Conservation (phyloP, 352 stramenopile genomes). For the Phytophthora lateralis region DNA sequence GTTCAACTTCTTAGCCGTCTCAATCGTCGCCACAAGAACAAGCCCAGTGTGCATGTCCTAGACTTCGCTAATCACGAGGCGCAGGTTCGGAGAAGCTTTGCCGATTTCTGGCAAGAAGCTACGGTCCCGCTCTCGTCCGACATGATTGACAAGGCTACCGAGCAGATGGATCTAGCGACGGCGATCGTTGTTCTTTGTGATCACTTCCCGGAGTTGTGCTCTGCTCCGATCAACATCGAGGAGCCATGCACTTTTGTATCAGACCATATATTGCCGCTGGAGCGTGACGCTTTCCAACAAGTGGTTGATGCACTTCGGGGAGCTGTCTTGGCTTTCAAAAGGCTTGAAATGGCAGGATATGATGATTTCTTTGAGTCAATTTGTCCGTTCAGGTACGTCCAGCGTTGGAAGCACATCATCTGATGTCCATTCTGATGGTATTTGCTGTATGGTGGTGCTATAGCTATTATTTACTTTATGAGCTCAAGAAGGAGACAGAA, state of each 20-base stretch:
- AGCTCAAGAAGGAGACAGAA: constrained; percentile 58
- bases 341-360: constrained; percentile 23
- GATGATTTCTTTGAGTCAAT: constrained; percentile 22
- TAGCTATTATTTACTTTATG: constrained; percentile 41
- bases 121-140: constrained; percentile 22
- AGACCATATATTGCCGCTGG: constrained; percentile 39
- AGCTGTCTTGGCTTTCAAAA: constrained; percentile 33
- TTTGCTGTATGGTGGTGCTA: constrained; percentile 3
- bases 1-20: constrained; percentile 87
- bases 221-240: constrained; percentile 18
- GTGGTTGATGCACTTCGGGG: constrained; percentile 49
- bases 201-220: constrained; percentile 41
- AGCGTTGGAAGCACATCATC: background rate
- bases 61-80: constrained; percentile 81
- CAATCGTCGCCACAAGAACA: constrained; percentile 70
- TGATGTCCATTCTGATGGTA: background rate
- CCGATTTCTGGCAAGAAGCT: constrained; percentile 55
- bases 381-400: constrained; percentile 44
- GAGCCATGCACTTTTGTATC: constrained; percentile 34
- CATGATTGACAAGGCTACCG: constrained; percentile 34
- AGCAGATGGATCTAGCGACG: constrained; percentile 41
- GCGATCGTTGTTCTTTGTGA: constrained; percentile 51
- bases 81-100: constrained; percentile 61
- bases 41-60: constrained; percentile 53
- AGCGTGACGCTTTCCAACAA: constrained; percentile 67